Percentiles rank a stretch among this genome's conserved stretches.
Conservation (phyloP, 345 rosid species). For the Clarkia xantiana region DNA sequence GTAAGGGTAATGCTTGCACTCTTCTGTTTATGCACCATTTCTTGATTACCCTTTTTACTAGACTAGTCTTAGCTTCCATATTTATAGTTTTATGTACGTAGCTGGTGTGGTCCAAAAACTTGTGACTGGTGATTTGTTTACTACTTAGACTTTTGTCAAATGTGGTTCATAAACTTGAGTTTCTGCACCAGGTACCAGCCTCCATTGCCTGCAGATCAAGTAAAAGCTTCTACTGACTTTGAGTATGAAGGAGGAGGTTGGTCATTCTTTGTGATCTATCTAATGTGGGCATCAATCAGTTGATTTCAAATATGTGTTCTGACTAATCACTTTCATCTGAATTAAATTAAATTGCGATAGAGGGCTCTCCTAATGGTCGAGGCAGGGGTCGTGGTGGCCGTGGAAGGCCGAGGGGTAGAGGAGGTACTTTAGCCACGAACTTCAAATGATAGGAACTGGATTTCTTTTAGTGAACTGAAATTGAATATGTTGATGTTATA, state of each 20-base stretch:
- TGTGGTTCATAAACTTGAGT: conserved; percentile 2
- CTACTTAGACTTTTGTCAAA: neutral
- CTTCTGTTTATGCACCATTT: no score
- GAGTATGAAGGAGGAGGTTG: conserved; percentile 57
- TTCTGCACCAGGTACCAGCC: conserved; percentile 48
- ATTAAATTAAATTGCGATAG: conserved; percentile 16
- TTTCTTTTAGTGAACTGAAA: neutral
- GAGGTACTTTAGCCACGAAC: conserved; percentile 9
- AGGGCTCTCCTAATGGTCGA: conserved; percentile 59
- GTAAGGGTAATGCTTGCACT: no score
- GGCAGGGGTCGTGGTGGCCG: conserved; percentile 65
- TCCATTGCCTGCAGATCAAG: conserved; percentile 57
- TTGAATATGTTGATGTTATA: conserved; percentile 11
- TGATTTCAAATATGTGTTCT: neutral
- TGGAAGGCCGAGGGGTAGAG: conserved; percentile 26
- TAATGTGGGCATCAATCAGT: neutral
- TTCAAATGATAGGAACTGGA: neutral
- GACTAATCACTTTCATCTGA: neutral
- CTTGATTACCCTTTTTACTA: no score
- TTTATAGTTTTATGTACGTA: no score
- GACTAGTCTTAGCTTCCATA: no score
- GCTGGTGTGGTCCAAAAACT: neutral
- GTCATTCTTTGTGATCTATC: neutral
- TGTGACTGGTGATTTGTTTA: neutral
- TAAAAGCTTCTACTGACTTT: conserved; percentile 32